Evolutionary conservation across 139 green algal genomes (phyloP).

Genomic region (Bryopsis sp.): DNA sequence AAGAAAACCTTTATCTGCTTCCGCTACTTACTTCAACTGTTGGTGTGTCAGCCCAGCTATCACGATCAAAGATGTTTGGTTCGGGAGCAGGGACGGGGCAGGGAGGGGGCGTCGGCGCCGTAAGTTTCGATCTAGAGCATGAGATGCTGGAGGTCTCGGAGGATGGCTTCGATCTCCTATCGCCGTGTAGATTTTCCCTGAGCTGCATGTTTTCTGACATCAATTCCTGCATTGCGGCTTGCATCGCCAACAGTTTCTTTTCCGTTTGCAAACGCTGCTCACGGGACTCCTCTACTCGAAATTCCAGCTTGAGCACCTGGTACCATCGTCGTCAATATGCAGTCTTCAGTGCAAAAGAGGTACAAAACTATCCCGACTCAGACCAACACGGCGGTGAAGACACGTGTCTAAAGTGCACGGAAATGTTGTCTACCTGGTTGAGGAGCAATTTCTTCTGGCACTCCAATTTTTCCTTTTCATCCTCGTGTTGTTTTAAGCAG

Average conservation of each 20-base stretch:
- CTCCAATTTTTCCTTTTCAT: constrained; percentile 32
- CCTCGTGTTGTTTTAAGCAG: constrained; percentile 35
- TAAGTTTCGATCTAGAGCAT: background rate
- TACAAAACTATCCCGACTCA: background rate
- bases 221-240: background rate
- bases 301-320: constrained; percentile 38
- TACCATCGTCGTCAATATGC: background rate
- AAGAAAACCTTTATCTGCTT: background rate
- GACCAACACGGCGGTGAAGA: background rate
- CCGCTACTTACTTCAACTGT: constrained; percentile 26
- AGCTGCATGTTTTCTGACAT: background rate
- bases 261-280: background rate
- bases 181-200: background rate
- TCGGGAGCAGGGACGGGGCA: background rate
- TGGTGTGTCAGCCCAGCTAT: constrained; percentile 32
- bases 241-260: constrained; percentile 6
- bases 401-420: background rate
- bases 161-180: background rate
- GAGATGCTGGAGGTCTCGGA: background rate
- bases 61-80: background rate
- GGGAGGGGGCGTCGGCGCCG: background rate
- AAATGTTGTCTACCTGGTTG: constrained; percentile 32
- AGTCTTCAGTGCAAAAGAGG: background rate
- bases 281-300: constrained; percentile 16
- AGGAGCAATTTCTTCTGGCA: constrained; percentile 60